Base-by-base conservation (phyloP, 2,329 filamentous ascomycete species). In the Pseudogymnoascus sp. region DNA sequence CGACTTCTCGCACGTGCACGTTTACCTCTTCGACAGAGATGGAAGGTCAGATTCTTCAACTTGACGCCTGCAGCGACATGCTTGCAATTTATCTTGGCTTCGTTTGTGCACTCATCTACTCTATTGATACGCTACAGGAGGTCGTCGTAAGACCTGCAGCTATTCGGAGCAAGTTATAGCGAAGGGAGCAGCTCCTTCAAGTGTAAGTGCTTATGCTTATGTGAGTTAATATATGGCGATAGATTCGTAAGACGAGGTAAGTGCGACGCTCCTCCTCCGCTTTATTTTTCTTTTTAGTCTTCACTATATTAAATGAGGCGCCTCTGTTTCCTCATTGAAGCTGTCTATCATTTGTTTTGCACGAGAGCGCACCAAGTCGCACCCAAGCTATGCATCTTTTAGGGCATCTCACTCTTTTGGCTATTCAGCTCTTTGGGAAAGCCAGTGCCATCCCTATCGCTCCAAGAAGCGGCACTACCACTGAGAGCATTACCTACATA, bases 401-500 rank as follows among this genome's bases (percentile, higher is more conserved):
- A 1, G n/a, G 26, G 7, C 17, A 10, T n/a, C 10, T 56, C 29
- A 4, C 29, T 33, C 50, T 56, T 56, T 7, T 56, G 7, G 50
- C 50, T 33, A 5, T 33, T 10, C 50, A 26, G 10, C 10, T 56
- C 5, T 13, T 33, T 56, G 50, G 50, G 29, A 56, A 56, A 56
- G 2, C n/a, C 7, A 5, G 13, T 19, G 26, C 26, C 26, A 56
- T 10, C 11, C 50, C 50, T 15, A 33, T 56, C 29, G 29, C n/a
- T 4, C 29, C 15, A 44, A 63, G 64, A 64, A 63, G 62, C 44
- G 63, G 62, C 13, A 64, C 59, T 7, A 31, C 64, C n/a, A 56
- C 40, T 19, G 62, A 60, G 42, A 42, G 60, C 15, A 53, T 66
- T 13, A 67, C 65, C 7, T 67, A 63, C 29, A 64, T 66, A 21